These are phyloP conservation scores for Castanospermum australe DNA, from an alignment of 306 rosid genomes.

Conservation along the genomic window DNA sequence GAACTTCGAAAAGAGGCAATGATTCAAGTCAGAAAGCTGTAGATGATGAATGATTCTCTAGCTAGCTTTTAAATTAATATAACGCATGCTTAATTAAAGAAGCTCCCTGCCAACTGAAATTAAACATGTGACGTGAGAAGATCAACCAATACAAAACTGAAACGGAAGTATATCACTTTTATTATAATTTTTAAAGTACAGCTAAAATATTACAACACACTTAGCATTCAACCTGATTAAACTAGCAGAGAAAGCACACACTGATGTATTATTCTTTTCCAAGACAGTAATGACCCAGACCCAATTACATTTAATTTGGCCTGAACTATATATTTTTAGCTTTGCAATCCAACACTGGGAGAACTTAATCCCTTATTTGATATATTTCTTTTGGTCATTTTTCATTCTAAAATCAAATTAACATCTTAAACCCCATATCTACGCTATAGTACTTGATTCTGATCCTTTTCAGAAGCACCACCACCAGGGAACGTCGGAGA, in stretches of 20 bases:
- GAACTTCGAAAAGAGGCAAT: too few relatives aligned
- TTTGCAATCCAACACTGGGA: background rate
- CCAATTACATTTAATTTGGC: background rate
- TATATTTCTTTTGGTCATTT: background rate
- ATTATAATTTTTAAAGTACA: background rate
- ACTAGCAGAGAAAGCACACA: background rate
- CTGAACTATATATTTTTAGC: background rate
- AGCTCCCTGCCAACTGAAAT: background rate
- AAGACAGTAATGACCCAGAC: background rate
- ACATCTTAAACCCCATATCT: background rate
- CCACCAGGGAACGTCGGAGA: conserved; percentile 2
- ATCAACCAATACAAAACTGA: background rate
- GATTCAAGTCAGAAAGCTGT: background rate
- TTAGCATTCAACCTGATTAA: background rate
- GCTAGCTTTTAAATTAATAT: background rate
- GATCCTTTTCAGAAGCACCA: conserved; percentile 1
- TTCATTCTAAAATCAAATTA: background rate
- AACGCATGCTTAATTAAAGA: background rate
- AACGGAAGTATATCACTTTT: background rate
- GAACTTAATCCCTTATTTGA: background rate
- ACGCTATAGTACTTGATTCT: background rate
- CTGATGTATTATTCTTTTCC: background rate
- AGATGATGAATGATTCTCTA: background rate
- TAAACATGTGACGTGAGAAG: background rate
- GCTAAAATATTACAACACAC: background rate